Evolutionary conservation across 805 yeast genomes (phyloP).

Genomic region (Cephaloascus fragrans): DNA sequence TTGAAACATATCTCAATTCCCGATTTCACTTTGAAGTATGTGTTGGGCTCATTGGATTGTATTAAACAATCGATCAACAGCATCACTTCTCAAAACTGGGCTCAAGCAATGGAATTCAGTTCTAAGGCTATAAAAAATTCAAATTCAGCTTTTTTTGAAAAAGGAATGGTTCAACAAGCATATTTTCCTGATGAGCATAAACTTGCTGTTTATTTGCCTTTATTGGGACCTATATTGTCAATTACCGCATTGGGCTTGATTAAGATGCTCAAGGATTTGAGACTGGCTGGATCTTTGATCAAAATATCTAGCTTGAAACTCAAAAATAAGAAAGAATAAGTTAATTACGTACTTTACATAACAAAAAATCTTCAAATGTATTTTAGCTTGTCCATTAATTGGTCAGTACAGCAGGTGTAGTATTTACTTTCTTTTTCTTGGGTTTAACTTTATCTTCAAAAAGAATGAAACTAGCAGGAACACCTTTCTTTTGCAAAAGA

Average conservation of each 20-base stretch:
- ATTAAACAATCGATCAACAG: constrained; percentile 26
- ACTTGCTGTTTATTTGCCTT: constrained; percentile 85
- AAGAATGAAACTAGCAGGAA: constrained; percentile 56
- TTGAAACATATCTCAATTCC: constrained; percentile 83
- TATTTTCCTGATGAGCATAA: constrained; percentile 95
- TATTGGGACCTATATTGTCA: constrained; percentile 76
- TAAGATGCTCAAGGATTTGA: constrained; percentile 29
- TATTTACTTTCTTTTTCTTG: constrained; percentile 30
- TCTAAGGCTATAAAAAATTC: constrained; percentile 53
- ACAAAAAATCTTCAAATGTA: too few relatives aligned
- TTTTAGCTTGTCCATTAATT: too few relatives aligned
- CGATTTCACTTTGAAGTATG: constrained; percentile 50
- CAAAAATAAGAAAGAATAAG: too few relatives aligned
- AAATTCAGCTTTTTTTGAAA: constrained; percentile 78
- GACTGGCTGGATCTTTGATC: too few relatives aligned
- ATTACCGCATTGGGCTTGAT: constrained; percentile 46
- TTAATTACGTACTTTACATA: too few relatives aligned
- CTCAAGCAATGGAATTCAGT: constrained; percentile 21
- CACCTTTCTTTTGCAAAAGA: constrained; percentile 48
- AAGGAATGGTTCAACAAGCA: constrained; percentile 90
- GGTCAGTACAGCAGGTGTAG: background rate
- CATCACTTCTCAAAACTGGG: constrained; percentile 20
- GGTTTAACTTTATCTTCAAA: constrained; percentile 52
- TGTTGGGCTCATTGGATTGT: constrained; percentile 35
- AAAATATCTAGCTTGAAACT: too few relatives aligned